Percentiles rank a stretch among this genome's conserved stretches.
phyloP scores from a whole-genome alignment of 257 asterid genomes.

The Perilla frutescens region DNA sequence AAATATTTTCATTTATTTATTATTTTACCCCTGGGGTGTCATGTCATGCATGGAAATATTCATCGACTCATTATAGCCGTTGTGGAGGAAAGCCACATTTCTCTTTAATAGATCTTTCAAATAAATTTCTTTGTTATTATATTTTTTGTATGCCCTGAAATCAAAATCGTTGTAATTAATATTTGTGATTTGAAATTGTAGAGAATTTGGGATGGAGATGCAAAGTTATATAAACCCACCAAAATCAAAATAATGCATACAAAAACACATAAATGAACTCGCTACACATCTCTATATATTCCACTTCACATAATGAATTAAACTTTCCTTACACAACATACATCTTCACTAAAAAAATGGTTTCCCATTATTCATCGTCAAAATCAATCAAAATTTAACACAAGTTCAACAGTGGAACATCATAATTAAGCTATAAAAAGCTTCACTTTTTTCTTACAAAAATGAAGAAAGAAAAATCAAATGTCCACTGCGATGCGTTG shows the following conservation, averaged over 20 bases:
- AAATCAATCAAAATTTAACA: neutral
- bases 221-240: too few relatives aligned
- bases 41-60: too few relatives aligned
- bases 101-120: too few relatives aligned
- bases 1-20: too few relatives aligned
- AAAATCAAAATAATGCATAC: neutral
- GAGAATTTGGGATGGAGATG: too few relatives aligned
- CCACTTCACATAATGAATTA: neutral
- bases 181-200: too few relatives aligned
- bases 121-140: too few relatives aligned
- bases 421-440: neutral
- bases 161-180: too few relatives aligned
- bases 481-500: conserved; percentile 4
- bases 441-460: neutral
- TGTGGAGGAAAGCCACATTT: too few relatives aligned
- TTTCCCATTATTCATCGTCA: neutral
- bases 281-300: neutral
- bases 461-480: neutral
- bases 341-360: conserved; percentile 1
- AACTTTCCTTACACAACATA: neutral
- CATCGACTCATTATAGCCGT: too few relatives aligned
- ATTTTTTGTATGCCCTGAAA: too few relatives aligned
- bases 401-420: neutral
- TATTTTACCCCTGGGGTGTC: too few relatives aligned
- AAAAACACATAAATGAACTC: neutral